Evolutionary conservation across 1,284 basidiomycete genomes (phyloP).

Genomic region (Ceratorhiza oryzae-sativae): DNA sequence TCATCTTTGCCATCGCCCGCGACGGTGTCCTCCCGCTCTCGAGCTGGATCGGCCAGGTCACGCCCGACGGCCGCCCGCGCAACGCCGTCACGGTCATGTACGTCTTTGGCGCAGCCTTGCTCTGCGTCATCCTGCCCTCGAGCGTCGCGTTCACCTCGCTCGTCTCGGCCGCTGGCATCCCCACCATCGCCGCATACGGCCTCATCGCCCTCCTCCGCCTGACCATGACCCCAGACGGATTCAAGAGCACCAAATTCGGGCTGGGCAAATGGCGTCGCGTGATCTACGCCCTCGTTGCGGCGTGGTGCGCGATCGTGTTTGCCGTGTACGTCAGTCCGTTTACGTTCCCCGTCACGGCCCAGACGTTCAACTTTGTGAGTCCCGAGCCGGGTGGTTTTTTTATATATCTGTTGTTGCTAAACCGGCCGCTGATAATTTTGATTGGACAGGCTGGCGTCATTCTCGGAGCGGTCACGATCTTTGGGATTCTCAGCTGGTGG

Average conservation of each 20-base stretch:
- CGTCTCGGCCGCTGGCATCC: conserved; percentile 79
- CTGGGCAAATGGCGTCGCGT: conserved; percentile 69
- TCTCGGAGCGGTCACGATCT: conserved; percentile 75
- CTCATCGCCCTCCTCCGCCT: conserved; percentile 76
- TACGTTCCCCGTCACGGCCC: conserved; percentile 74
- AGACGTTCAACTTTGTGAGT: conserved; percentile 82
- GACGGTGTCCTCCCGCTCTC: conserved; percentile 86
- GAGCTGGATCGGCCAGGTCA: conserved; percentile 77
- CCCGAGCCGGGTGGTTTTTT: no score
- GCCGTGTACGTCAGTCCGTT: conserved; percentile 81
- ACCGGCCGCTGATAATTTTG: no score
- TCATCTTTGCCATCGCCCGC: conserved; percentile 85
- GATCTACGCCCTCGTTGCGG: conserved; percentile 69
- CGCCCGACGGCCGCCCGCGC: conserved; percentile 70
- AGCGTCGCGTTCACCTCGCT: conserved; percentile 87
- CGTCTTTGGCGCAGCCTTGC: conserved; percentile 69
- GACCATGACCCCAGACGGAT: conserved; percentile 74
- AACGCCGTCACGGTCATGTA: conserved; percentile 85
- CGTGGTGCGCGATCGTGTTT: conserved; percentile 78
- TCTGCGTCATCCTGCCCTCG: conserved; percentile 85
- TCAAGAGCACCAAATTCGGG: conserved; percentile 72
- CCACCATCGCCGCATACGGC: conserved; percentile 83
- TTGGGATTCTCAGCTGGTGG: conserved; percentile 77
- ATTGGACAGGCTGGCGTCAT: conserved; percentile 73
- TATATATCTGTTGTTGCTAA: no score